A percentile compares a stretch with the other conserved stretches of the same genome.
Conservation (phyloP, 208 protist genomes). For the Kentomonas sorsogonicus region DNA sequence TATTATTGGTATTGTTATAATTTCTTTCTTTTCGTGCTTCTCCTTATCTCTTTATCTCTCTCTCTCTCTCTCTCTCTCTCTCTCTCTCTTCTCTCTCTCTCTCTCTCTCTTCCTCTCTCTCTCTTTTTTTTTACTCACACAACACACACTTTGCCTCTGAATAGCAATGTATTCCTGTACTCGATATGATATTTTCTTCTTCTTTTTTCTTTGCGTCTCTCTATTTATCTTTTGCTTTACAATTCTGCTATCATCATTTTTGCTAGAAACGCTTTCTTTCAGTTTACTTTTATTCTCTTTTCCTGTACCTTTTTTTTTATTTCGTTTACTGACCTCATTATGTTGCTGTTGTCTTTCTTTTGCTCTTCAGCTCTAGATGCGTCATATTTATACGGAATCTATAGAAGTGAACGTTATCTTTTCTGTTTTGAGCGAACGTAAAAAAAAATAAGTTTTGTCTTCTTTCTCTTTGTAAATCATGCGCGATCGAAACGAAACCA, state of each 20-base stretch:
- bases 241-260: background rate
- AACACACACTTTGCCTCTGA: background rate
- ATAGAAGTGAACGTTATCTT: too few relatives aligned
- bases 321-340: background rate
- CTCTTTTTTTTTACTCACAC: conserved; percentile 4
- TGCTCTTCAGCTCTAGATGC: too few relatives aligned
- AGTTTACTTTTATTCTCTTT: background rate
- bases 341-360: conserved; percentile 10
- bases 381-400: too few relatives aligned
- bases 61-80: conserved; percentile 11
- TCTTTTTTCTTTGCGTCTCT: conserved; percentile 4
- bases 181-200: background rate
- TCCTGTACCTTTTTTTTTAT: conserved; percentile 1
- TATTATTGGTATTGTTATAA: conserved; percentile 7
- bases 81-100: background rate
- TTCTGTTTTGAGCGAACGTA: too few relatives aligned
- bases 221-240: conserved; percentile 6
- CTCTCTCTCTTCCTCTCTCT: background rate
- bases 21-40: background rate
- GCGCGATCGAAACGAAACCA: too few relatives aligned
- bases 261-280: conserved; percentile 4
- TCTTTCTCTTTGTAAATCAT: too few relatives aligned
- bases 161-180: background rate
- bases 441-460: too few relatives aligned
- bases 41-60: background rate